These are phyloP conservation scores for Prunus armeniaca DNA, from an alignment of 306 rosid species.

Conservation along the genomic window DNA sequence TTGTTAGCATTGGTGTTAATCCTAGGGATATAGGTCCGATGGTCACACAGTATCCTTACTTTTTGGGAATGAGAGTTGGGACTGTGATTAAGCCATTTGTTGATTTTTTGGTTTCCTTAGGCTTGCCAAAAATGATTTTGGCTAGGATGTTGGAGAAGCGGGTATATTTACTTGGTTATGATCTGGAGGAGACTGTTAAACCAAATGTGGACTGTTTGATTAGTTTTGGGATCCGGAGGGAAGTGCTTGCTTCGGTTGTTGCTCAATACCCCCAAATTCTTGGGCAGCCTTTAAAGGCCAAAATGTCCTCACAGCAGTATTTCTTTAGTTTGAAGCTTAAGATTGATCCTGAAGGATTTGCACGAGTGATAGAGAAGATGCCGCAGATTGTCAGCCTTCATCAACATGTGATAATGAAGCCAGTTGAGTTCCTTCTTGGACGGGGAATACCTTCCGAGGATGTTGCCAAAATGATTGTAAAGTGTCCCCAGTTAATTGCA, in stretches of 20 bases:
- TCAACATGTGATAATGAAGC: conserved; percentile 77
- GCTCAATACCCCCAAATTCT: conserved; percentile 85
- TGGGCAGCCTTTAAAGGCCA: conserved; percentile 85
- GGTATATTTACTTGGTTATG: conserved; percentile 73
- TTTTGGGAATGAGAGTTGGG: conserved; percentile 95
- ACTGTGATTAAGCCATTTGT: conserved; percentile 74
- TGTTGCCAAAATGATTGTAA: conserved; percentile 69
- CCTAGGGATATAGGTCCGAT: conserved; percentile 95
- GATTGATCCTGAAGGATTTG: conserved; percentile 82
- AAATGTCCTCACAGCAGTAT: conserved; percentile 76
- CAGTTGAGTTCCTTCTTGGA: conserved; percentile 71
- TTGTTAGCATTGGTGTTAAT: conserved; percentile 82
- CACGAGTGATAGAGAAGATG: conserved; percentile 78
- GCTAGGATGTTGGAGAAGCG: conserved; percentile 91
- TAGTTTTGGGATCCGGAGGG: conserved; percentile 74
- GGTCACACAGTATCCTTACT: conserved; percentile 84
- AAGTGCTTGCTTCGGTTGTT: conserved; percentile 54
- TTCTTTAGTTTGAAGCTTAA: conserved; percentile 87
- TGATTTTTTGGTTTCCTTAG: conserved; percentile 64
- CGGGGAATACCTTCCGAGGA: conserved; percentile 51
- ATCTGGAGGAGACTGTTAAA: conserved; percentile 72
- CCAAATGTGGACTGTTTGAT: conserved; percentile 83
- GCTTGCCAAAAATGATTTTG: conserved; percentile 75
- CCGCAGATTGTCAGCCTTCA: conserved; percentile 88
- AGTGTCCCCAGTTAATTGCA: conserved; percentile 77